These are phyloP conservation scores for Penicillium frequentans DNA, from an alignment of 2,329 filamentous ascomycete species.

Conservation along the genomic window DNA sequence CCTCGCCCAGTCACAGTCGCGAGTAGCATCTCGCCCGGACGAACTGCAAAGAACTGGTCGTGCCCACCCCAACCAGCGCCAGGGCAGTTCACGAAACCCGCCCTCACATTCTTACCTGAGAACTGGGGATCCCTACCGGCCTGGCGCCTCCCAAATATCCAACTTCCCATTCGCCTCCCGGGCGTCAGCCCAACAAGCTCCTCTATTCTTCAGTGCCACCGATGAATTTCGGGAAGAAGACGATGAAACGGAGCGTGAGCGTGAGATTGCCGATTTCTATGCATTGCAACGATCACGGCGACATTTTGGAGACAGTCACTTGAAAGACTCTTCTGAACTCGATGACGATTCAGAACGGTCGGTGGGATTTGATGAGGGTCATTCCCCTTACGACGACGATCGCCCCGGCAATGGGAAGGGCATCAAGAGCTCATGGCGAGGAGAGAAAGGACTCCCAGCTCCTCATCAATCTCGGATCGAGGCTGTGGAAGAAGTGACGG, in stretches of 20 bases:
- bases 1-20: slow-evolving; percentile 92
- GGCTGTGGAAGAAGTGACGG: slow-evolving; percentile 35
- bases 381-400: slow-evolving; percentile 37
- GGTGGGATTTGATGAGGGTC: slow-evolving; percentile 54
- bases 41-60: slow-evolving; percentile 48
- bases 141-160: slow-evolving; percentile 67
- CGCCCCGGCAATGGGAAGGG: slow-evolving; percentile 48
- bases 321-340: slow-evolving; percentile 82
- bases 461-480: slow-evolving; percentile 40
- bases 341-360: slow-evolving; percentile 68
- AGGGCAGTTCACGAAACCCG: slow-evolving; percentile 48
- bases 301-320: slow-evolving; percentile 78
- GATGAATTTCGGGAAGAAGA: slow-evolving; percentile 92
- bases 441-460: slow-evolving; percentile 44
- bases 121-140: slow-evolving; percentile 76
- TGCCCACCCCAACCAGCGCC: slow-evolving; percentile 50
- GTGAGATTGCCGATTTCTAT: slow-evolving; percentile 91
- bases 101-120: slow-evolving; percentile 52
- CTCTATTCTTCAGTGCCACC: slow-evolving; percentile 88
- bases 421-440: slow-evolving; percentile 59
- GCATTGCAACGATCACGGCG: slow-evolving; percentile 86
- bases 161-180: slow-evolving; percentile 79
- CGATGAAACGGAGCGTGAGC: slow-evolving; percentile 84
- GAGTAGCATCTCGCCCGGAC: slow-evolving; percentile 71
- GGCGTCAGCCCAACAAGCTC: slow-evolving; percentile 74